Base-by-base conservation (phyloP, 768 basidiomycete genomes). In the Pisolithus albus region DNA sequence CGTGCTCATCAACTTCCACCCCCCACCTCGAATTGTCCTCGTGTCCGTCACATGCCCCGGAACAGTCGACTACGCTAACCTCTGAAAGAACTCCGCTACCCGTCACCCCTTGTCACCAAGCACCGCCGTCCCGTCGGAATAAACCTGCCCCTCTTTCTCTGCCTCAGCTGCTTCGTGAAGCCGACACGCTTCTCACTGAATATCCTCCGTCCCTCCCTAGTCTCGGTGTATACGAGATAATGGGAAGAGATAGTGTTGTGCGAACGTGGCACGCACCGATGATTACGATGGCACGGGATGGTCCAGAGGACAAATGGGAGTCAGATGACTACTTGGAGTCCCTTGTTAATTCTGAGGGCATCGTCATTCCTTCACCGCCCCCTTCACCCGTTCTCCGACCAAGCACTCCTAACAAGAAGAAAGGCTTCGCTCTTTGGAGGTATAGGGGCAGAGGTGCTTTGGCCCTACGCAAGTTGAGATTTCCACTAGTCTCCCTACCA, bases 231-330 rank as follows among this genome's bases (percentile, higher is more conserved):
- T 67, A 75, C 6, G 69, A 72, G 26, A 86, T 86, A 45, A 81
- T 92, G 77, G 89, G 89, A 8, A 86, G 85, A 1, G 82, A 86
- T 59, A 89, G 86, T 59, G 85, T 79, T 36, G 71, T 88, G 47
- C 79, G 76, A 63, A 90, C 89, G 8, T 92, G 88, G 88, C 58
- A 52, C 47, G 56, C 61, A 41, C 51, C 52, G 30, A 72, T 73
- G 34, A 70, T 65, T 18, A 59, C 53, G 21, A 48, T 46, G 7
- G 11, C 18, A 5, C 41, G 18, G 32, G 49, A 59, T 30, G 50
- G 51, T 53, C 58, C 59, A 36, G 53, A 69, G n/a, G 32, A 61
- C 59, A 65, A 58, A 51, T 51, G 49, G 40, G 51, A 61, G 30
- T 61, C 64, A 1, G 64, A 66, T 21, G 64, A 62, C 42, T 56